A percentile compares a stretch with the other conserved stretches of the same genome.
Evolutionary conservation across 371 early-diverging fungal genomes (phyloP).

Genomic region (Apophysomyces trapeziformis): DNA sequence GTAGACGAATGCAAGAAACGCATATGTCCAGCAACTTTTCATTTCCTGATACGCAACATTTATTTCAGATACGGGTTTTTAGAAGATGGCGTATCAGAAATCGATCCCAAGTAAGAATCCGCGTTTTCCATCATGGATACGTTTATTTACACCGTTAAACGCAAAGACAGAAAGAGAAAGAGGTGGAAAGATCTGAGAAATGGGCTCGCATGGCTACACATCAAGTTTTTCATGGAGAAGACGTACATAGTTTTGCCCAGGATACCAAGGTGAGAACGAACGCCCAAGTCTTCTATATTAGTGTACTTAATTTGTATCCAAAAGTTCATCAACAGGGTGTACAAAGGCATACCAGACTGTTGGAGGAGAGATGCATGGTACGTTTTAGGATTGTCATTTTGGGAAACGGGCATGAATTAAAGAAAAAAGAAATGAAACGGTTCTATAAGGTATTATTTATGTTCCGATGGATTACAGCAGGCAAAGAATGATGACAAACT

Average conservation of each 20-base stretch:
- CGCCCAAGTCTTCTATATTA: not conserved
- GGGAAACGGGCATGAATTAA: not conserved
- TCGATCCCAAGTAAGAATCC: constrained; percentile 20
- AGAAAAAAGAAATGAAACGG: not conserved
- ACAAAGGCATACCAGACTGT: constrained; percentile 70
- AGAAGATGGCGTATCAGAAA: constrained; percentile 19
- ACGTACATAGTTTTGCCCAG: constrained; percentile 43
- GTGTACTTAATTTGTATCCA: not conserved
- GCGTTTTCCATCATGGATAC: no score
- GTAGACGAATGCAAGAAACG: constrained; percentile 18
- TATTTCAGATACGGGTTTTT: constrained; percentile 52
- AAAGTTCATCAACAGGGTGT: constrained; percentile 56
- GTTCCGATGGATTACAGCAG: constrained; percentile 30
- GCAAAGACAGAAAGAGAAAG: constrained; percentile 34
- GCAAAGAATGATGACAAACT: constrained; percentile 26
- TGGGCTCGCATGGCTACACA: constrained; percentile 62
- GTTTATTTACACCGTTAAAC: no score
- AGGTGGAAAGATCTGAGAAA: constrained; percentile 51
- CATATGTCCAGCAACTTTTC: not conserved
- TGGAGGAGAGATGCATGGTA: constrained; percentile 71
- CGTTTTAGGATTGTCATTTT: not conserved
- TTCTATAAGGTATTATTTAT: constrained; percentile 40
- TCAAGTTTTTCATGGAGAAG: constrained; percentile 35
- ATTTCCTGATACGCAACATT: not conserved
- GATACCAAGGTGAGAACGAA: constrained; percentile 41